These are phyloP conservation scores for Achaetomiella virescens DNA, from an alignment of 495 filamentous ascomycete species.

Conservation along the genomic window DNA sequence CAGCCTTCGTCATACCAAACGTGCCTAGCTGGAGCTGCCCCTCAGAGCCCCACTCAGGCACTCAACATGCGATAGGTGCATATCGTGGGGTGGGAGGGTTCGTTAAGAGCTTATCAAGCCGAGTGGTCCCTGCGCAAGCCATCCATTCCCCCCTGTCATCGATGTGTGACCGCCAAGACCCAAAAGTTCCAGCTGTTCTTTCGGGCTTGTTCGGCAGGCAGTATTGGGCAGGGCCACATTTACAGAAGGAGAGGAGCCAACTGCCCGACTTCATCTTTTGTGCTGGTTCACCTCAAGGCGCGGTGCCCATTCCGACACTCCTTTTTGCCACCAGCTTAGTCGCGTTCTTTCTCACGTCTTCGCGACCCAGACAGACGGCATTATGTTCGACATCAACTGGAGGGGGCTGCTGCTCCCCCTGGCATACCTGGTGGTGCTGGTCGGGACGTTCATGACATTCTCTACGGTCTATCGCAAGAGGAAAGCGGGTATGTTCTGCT, in stretches of 20 bases:
- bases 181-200: constrained; percentile 36
- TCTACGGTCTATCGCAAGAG: constrained; percentile 87
- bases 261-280: not conserved
- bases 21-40: constrained; percentile 21
- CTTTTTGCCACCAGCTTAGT: not conserved
- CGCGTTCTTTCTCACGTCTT: not conserved
- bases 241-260: not conserved
- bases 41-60: constrained; percentile 8
- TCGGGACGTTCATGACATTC: constrained; percentile 85
- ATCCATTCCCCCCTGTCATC: constrained; percentile 2
- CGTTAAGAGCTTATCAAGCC: constrained; percentile 2
- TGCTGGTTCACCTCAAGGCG: not conserved
- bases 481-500: constrained; percentile 64
- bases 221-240: constrained; percentile 6
- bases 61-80: not conserved
- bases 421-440: constrained; percentile 78
- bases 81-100: constrained; percentile 1
- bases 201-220: constrained; percentile 12
- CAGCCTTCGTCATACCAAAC: constrained; percentile 22
- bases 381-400: constrained; percentile 66
- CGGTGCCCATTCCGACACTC: constrained; percentile 1
- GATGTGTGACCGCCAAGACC: constrained; percentile 10
- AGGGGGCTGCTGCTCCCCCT: constrained; percentile 72
- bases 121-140: not conserved
- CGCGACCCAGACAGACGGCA: constrained; percentile 3